These are phyloP conservation scores for Chrysanthemum seticuspe DNA, from an alignment of 129 eudicot genomes.

Conservation along the genomic window DNA sequence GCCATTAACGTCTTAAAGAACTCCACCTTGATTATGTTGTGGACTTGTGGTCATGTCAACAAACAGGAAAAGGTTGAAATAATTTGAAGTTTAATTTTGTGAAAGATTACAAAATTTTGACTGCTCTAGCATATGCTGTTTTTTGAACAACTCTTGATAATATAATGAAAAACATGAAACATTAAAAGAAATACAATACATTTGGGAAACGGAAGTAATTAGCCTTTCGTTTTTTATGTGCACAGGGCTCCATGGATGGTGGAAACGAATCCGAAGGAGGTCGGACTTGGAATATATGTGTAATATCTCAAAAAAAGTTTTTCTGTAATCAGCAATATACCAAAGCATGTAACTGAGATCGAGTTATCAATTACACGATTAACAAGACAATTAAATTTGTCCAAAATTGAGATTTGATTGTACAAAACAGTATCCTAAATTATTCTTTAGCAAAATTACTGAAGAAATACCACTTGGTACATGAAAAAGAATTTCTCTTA, in stretches of 20 bases:
- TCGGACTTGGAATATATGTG: constrained; percentile 82
- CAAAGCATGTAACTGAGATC: background rate
- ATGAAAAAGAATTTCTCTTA: background rate
- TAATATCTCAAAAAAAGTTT: constrained; percentile 24
- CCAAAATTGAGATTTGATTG: constrained; percentile 16
- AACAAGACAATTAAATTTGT: constrained; percentile 17
- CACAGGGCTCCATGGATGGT: constrained; percentile 98
- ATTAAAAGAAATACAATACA: background rate
- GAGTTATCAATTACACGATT: background rate
- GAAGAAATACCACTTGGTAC: background rate
- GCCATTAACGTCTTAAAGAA: background rate
- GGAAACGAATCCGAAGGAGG: constrained; percentile 83
- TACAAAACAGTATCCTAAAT: constrained; percentile 18
- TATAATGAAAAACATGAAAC: background rate
- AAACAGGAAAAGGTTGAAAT: background rate
- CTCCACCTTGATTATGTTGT: too few relatives aligned
- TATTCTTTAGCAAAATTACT: constrained; percentile 8
- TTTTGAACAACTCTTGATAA: background rate
- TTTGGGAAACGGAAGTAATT: background rate
- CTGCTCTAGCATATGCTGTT: background rate
- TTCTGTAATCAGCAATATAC: constrained; percentile 16
- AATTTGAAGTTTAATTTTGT: background rate
- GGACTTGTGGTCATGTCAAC: background rate
- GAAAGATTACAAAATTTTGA: background rate
- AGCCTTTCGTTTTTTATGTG: background rate